Percentiles rank a stretch among this genome's conserved stretches.
Conservation (phyloP, 768 basidiomycete species). For the Leccinum aurantiacum region DNA sequence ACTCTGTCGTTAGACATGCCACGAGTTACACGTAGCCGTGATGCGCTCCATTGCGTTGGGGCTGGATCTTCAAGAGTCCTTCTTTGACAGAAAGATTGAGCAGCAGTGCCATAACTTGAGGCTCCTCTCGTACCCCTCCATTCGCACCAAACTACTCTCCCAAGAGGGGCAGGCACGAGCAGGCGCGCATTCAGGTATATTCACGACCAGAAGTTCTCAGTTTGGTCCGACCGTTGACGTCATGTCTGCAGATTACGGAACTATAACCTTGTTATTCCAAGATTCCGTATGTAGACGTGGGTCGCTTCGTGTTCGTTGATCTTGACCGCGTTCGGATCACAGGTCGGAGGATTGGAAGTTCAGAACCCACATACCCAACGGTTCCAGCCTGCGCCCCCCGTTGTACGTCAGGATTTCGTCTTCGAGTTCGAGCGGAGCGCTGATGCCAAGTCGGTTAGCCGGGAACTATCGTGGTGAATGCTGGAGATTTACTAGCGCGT, state of each 20-base stretch:
- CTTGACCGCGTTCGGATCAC: slow-evolving; percentile 6
- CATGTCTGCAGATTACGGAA: slow-evolving; percentile 63
- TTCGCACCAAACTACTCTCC: slow-evolving; percentile 56
- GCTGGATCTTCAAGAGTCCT: slow-evolving; percentile 66
- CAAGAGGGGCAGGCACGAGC: slow-evolving; percentile 75
- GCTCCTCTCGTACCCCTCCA: slow-evolving; percentile 78
- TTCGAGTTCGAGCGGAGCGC: neutral
- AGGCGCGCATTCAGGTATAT: slow-evolving; percentile 73
- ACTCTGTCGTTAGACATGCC: slow-evolving; percentile 54
- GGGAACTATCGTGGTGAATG: slow-evolving; percentile 80
- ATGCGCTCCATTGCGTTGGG: slow-evolving; percentile 89
- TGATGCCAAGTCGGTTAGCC: slow-evolving; percentile 44
- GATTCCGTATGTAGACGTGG: slow-evolving; percentile 48
- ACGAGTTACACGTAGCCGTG: slow-evolving; percentile 68
- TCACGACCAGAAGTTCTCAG: neutral
- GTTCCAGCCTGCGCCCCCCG: slow-evolving; percentile 72
- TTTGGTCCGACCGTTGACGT: neutral
- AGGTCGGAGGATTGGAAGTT: slow-evolving; percentile 82
- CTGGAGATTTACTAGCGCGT: slow-evolving; percentile 75
- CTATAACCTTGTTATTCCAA: slow-evolving; percentile 81
- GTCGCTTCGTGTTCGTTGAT: neutral
- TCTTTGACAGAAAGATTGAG: slow-evolving; percentile 74
- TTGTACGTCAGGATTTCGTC: slow-evolving; percentile 48
- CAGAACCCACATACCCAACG: slow-evolving; percentile 73
- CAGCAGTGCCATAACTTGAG: slow-evolving; percentile 81